Percentiles rank a stretch among this genome's conserved stretches.
These are phyloP conservation scores for Barnettozyma salicaria DNA, from an alignment of 805 yeast genomes.

Conservation along the genomic window DNA sequence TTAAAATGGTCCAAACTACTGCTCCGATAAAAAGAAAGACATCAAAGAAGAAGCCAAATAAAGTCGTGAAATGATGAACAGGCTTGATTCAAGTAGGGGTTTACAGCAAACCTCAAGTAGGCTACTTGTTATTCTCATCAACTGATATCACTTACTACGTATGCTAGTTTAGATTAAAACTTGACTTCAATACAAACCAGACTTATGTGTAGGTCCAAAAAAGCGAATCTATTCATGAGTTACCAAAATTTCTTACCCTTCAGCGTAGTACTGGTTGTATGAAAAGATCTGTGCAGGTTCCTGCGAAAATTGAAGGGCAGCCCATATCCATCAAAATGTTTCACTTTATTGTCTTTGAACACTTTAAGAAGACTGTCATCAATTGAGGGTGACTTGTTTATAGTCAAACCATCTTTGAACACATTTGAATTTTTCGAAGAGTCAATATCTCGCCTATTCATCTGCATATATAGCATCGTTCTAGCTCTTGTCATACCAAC, in stretches of 20 bases:
- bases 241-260: background rate
- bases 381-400: background rate
- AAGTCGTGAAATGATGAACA: background rate
- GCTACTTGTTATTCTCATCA: too few species aligned
- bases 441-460: constrained; percentile 1
- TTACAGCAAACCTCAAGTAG: too few species aligned
- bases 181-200: too few species aligned
- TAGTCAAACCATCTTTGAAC: background rate
- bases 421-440: background rate
- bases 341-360: constrained; percentile 1
- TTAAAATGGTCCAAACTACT: constrained; percentile 40
- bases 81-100: too few species aligned
- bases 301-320: constrained; percentile 2
- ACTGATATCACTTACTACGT: too few species aligned
- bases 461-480: constrained; percentile 26
- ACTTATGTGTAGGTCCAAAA: too few species aligned
- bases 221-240: too few species aligned
- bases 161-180: too few species aligned
- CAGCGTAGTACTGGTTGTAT: constrained; percentile 1
- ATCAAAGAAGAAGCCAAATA: constrained; percentile 16
- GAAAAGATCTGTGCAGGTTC: constrained; percentile 4
- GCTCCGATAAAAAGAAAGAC: constrained; percentile 36
- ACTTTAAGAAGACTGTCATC: background rate
- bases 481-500: constrained; percentile 66
- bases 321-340: constrained; percentile 4